phyloP scores from a whole-genome alignment of 768 basidiomycete genomes.

The Agrocybe chaxingu region DNA sequence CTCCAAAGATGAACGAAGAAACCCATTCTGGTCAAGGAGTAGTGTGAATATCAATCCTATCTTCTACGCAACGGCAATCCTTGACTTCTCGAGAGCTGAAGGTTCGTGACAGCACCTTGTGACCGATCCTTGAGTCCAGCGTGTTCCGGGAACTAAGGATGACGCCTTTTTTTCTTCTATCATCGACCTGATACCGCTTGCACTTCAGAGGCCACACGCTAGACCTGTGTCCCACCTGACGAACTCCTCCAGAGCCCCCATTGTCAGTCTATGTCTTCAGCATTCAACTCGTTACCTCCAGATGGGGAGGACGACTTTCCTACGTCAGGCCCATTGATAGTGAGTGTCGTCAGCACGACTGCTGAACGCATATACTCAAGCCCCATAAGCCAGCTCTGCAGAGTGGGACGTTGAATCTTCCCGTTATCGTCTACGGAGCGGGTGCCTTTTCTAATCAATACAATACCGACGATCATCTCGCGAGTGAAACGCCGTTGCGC shows the following conservation, averaged over 20 bases:
- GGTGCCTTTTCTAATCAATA: slow-evolving; percentile 68
- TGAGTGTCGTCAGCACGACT: slow-evolving; percentile 19
- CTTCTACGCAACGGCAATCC: slow-evolving; percentile 9
- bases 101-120: background rate
- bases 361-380: too few relatives aligned
- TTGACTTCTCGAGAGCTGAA: slow-evolving; percentile 3
- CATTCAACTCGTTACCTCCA: slow-evolving; percentile 13
- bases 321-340: slow-evolving; percentile 34
- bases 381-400: too few relatives aligned
- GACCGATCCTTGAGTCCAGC: background rate
- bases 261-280: background rate
- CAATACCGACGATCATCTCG: slow-evolving; percentile 56
- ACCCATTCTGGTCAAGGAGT: too few relatives aligned
- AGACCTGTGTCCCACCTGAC: too few relatives aligned
- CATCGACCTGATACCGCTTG: too few relatives aligned
- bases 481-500: slow-evolving; percentile 55
- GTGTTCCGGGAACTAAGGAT: too few relatives aligned
- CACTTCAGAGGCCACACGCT: too few relatives aligned
- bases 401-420: slow-evolving; percentile 33
- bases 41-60: too few relatives aligned
- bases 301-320: slow-evolving; percentile 35
- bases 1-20: background rate
- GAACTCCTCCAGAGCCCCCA: too few relatives aligned
- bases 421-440: slow-evolving; percentile 66
- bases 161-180: too few relatives aligned